Conservation (phyloP, 2,329 filamentous ascomycete species). For the Talaromyces sp. region DNA sequence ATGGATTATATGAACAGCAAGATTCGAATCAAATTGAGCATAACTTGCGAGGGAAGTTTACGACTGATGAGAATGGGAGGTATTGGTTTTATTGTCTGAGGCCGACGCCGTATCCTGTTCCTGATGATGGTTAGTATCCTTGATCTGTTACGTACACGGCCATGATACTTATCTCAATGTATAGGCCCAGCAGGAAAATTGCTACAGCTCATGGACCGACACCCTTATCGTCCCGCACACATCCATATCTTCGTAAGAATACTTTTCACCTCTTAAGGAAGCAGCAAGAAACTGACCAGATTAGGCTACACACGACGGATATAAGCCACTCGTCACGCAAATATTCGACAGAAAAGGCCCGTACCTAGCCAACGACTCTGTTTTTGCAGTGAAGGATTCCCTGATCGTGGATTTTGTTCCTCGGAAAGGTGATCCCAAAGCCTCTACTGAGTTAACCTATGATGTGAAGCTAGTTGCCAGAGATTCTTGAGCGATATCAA, state of each 20-base stretch:
- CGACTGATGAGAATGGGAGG: constrained; percentile 61
- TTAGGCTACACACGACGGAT: constrained; percentile 49
- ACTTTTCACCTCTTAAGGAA: neutral
- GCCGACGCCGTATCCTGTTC: constrained; percentile 58
- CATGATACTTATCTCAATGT: neutral
- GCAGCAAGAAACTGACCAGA: neutral
- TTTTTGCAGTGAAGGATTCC: constrained; percentile 60
- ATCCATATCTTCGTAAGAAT: constrained; percentile 49
- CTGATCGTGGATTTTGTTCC: constrained; percentile 57
- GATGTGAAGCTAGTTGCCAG: constrained; percentile 46
- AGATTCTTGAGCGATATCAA: constrained; percentile 1
- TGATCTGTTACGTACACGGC: constrained; percentile 3
- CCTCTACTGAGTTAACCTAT: constrained; percentile 53
- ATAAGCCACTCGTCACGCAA: constrained; percentile 71
- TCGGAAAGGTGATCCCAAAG: constrained; percentile 50
- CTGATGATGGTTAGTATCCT: constrained; percentile 45
- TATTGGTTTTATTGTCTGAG: constrained; percentile 62
- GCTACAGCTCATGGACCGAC: constrained; percentile 57
- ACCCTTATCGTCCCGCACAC: constrained; percentile 61
- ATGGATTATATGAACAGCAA: constrained; percentile 70
- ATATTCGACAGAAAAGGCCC: constrained; percentile 68
- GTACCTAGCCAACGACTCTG: constrained; percentile 58
- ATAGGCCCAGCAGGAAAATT: constrained; percentile 57
- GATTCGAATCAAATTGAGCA: constrained; percentile 66
- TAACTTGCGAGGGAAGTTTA: constrained; percentile 71